Conservation (phyloP, 2,329 filamentous ascomycete species). For the Rutstroemia sydowiana region DNA sequence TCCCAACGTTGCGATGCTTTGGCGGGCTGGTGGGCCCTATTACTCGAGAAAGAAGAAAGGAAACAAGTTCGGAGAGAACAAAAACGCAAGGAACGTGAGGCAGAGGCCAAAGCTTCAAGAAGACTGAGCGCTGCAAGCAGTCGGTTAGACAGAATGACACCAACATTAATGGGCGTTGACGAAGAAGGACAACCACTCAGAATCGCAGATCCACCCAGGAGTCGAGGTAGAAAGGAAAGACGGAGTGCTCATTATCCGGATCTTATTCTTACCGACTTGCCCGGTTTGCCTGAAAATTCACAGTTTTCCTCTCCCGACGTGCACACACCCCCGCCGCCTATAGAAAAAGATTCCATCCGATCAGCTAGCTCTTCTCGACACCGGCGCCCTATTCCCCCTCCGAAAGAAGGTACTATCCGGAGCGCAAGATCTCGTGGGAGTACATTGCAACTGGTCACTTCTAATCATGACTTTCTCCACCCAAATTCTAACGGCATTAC, state of each 20-base stretch:
- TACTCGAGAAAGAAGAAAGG: slow-evolving; percentile 89
- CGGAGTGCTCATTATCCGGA: slow-evolving; percentile 61
- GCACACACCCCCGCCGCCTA: slow-evolving; percentile 54
- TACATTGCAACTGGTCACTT: slow-evolving; percentile 74
- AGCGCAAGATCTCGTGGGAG: slow-evolving; percentile 71
- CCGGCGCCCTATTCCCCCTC: slow-evolving; percentile 69
- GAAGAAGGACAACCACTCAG: slow-evolving; percentile 55
- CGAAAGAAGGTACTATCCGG: slow-evolving; percentile 68
- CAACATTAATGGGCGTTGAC: slow-evolving; percentile 69
- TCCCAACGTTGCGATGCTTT: slow-evolving; percentile 83
- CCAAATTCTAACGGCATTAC: slow-evolving; percentile 34
- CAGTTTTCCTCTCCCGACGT: slow-evolving; percentile 29
- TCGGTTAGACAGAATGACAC: slow-evolving; percentile 72
- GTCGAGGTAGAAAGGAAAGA: slow-evolving; percentile 70
- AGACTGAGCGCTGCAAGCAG: slow-evolving; percentile 86
- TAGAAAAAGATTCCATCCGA: slow-evolving; percentile 72
- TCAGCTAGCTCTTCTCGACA: slow-evolving; percentile 72
- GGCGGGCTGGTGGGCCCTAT: slow-evolving; percentile 90
- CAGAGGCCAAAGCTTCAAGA: slow-evolving; percentile 69
- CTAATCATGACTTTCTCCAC: slow-evolving; percentile 53
- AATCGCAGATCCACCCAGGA: slow-evolving; percentile 51
- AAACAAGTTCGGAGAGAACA: slow-evolving; percentile 75
- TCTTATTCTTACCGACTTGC: slow-evolving; percentile 64
- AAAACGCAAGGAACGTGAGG: slow-evolving; percentile 78
- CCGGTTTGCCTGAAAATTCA: slow-evolving; percentile 60